Evolutionary conservation across 768 basidiomycete species (phyloP).

Genomic region (Hypsizygus marmoreus): DNA sequence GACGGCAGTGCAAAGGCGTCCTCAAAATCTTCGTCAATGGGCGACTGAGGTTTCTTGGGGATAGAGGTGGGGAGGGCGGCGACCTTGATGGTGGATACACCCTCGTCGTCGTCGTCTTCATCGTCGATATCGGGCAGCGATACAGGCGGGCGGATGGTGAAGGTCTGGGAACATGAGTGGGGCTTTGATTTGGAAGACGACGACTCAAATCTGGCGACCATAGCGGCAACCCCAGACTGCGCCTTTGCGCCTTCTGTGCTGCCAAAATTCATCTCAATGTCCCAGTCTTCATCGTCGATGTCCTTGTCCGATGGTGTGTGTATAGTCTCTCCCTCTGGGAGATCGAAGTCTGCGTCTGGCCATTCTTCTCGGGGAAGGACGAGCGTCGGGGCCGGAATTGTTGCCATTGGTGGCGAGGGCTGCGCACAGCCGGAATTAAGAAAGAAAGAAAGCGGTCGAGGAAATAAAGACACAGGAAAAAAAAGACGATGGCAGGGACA

Average conservation of each 20-base stretch:
- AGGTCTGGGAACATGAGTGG: constrained; percentile 33
- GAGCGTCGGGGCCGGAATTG: constrained; percentile 60
- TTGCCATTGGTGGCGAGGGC: constrained; percentile 43
- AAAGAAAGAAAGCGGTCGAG: constrained; percentile 12
- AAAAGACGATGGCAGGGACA: constrained; percentile 7
- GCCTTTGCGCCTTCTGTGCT: constrained; percentile 55
- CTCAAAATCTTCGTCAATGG: constrained; percentile 80
- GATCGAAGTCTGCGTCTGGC: constrained; percentile 85
- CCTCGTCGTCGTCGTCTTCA: constrained; percentile 77
- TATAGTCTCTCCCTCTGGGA: constrained; percentile 73
- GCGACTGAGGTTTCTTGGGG: constrained; percentile 34
- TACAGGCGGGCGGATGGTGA: constrained; percentile 71
- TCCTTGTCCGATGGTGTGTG: constrained; percentile 68
- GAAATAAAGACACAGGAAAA: constrained; percentile 4
- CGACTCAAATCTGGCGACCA: constrained; percentile 40
- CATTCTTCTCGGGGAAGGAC: constrained; percentile 71
- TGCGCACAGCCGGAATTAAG: constrained; percentile 13
- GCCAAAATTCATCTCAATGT: constrained; percentile 71
- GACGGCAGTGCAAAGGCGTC: constrained; percentile 80
- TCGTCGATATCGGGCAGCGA: constrained; percentile 48
- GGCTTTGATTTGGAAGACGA: constrained; percentile 30
- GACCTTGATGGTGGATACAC: constrained; percentile 83
- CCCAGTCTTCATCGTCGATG: constrained; percentile 77
- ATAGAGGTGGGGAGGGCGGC: constrained; percentile 48
- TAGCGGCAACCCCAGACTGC: constrained; percentile 36